Evolutionary conservation across 495 filamentous ascomycete genomes (phyloP), one percentile per base, ranked within the genome.

Genomic region (Lasiosphaeria miniovina): DNA sequence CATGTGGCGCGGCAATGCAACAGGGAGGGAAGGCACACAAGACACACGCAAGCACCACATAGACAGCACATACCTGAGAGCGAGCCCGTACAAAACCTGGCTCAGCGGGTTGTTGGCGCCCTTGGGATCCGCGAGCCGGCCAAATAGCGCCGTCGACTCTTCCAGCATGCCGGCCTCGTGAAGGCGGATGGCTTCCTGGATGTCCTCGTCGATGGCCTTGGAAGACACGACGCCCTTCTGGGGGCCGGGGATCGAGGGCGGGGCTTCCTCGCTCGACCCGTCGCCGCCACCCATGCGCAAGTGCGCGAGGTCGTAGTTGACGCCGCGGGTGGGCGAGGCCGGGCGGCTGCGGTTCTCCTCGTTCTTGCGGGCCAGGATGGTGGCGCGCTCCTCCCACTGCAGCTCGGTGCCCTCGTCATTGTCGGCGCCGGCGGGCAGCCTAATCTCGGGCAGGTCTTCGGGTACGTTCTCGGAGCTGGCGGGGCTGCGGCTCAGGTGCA

Each of bases 21-120:
- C 24, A 24, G 24, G 24, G 24, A 36, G 4, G 9, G 33, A 32
- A 32, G 51, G 11, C 51, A 35, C 15, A 55, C 33, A 36, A 9
- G 50, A 9, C 11, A 51, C 24, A 51, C 17, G 49, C n/a, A 61
- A 15, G 54, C 58, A 36, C 24, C 34, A 36, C 31, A 54, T 50
- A 58, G 36, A 24, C 24, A 24, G 36, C 34, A 78, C 86, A 75
- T 75, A 96, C 91, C 93, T 84, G 57, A 98, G 73, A 45, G 94
- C 93, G 48, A 99, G 89, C 17, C 93, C 94, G 71, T 95, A 99
- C 54, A 99, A 82, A 51, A 99, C 94, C 74, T 99, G 93, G 67
- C 90, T 93, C 65, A 99, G 80, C 15, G 93, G 90, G 72, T 97
- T 96, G 74, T 96, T 95, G 55, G 84, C 81, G 31, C 90, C 91